These are phyloP conservation scores for Amanita inopinata DNA, from an alignment of 768 basidiomycete species.

Conservation along the genomic window DNA sequence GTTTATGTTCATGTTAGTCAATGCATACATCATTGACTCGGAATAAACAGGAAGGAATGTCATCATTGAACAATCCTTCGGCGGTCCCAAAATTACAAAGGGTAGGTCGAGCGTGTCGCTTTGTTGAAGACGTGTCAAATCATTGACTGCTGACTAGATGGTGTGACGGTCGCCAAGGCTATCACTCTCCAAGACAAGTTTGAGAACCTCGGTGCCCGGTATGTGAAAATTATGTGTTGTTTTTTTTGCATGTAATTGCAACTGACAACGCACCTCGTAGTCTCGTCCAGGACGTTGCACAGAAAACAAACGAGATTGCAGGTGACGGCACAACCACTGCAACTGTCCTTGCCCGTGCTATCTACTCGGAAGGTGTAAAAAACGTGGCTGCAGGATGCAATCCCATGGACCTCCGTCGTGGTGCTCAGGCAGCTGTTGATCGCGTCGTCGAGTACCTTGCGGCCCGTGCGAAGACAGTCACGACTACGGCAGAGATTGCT, in stretches of 20 bases:
- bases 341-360: slow-evolving; percentile 92
- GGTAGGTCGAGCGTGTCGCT: slow-evolving; percentile 34
- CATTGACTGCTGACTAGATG: slow-evolving; percentile 41
- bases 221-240: slow-evolving; percentile 25
- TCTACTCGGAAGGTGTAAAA: slow-evolving; percentile 98
- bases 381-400: slow-evolving; percentile 99
- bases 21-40: background rate
- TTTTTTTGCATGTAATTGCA: background rate
- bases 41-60: slow-evolving; percentile 74
- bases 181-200: slow-evolving; percentile 96
- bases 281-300: slow-evolving; percentile 90
- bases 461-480: slow-evolving; percentile 84
- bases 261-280: slow-evolving; percentile 25
- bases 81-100: slow-evolving; percentile 93
- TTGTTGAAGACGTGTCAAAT: slow-evolving; percentile 1
- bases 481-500: slow-evolving; percentile 94
- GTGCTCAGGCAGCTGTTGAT: slow-evolving; percentile 93
- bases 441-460: slow-evolving; percentile 89
- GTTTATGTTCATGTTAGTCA: slow-evolving; percentile 10
- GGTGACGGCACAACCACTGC: slow-evolving; percentile 99
- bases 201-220: slow-evolving; percentile 98
- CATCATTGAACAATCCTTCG: slow-evolving; percentile 91
- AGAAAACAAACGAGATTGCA: slow-evolving; percentile 94
- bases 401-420: slow-evolving; percentile 99
- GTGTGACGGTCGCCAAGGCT: slow-evolving; percentile 95